Conservation (phyloP, 2,329 filamentous ascomycete genomes). For the Acrodontium crateriforme region DNA sequence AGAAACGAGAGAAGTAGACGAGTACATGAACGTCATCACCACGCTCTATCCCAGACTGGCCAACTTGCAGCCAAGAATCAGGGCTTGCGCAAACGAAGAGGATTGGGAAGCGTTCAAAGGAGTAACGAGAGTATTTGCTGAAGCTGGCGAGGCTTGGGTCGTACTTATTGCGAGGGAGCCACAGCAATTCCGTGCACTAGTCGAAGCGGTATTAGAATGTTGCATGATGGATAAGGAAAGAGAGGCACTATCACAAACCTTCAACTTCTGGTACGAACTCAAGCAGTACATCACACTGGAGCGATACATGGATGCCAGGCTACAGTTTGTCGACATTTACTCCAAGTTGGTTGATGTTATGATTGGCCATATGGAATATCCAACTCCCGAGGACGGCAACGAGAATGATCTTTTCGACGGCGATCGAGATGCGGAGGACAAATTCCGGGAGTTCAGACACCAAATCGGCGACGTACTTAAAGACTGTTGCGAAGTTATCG, state of each 20-base stretch:
- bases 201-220: conserved; percentile 86
- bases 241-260: conserved; percentile 86
- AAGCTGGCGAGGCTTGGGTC: conserved; percentile 90
- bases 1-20: conserved; percentile 88
- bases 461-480: conserved; percentile 97
- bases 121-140: conserved; percentile 77
- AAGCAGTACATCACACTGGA: conserved; percentile 93
- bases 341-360: conserved; percentile 85
- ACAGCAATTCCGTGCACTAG: conserved; percentile 64
- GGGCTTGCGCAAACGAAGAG: conserved; percentile 60
- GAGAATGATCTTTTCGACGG: conserved; percentile 84
- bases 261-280: conserved; percentile 95
- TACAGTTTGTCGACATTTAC: conserved; percentile 68
- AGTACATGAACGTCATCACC: conserved; percentile 70
- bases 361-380: conserved; percentile 80
- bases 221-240: conserved; percentile 74
- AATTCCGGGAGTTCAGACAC: conserved; percentile 91
- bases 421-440: conserved; percentile 89
- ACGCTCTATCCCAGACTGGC: conserved; percentile 70
- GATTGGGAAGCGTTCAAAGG: conserved; percentile 79
- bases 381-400: conserved; percentile 54
- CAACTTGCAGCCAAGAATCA: conserved; percentile 61
- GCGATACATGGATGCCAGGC: conserved; percentile 68
- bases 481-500: conserved; percentile 92
- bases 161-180: conserved; percentile 80